Percentiles rank a stretch among this genome's conserved stretches.
These are phyloP conservation scores for Phytophthora kernoviae DNA, from an alignment of 352 stramenopile species.

Conservation along the genomic window DNA sequence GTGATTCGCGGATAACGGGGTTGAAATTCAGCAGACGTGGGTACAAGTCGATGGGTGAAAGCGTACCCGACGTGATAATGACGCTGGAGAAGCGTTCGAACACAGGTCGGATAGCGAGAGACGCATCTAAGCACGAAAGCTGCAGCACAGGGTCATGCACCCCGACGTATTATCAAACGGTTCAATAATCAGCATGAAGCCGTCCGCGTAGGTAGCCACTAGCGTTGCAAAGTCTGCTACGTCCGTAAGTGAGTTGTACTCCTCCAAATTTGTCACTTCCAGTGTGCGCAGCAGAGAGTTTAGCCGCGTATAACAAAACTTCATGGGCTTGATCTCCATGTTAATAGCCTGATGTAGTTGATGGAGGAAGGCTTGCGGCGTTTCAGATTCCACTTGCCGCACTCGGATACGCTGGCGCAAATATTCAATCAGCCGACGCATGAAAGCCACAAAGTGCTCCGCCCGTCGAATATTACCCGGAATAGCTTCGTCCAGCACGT, in stretches of 20 bases:
- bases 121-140: constrained; percentile 97
- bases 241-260: constrained; percentile 95
- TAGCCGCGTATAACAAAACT: constrained; percentile 97
- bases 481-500: constrained; percentile 97
- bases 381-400: constrained; percentile 95
- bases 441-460: constrained; percentile 98
- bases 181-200: constrained; percentile 98
- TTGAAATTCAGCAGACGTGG: constrained; percentile 98
- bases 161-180: constrained; percentile 87
- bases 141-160: constrained; percentile 89
- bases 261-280: constrained; percentile 97
- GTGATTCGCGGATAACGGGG: constrained; percentile 94
- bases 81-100: constrained; percentile 95
- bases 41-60: constrained; percentile 99
- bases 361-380: constrained; percentile 96
- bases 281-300: constrained; percentile 96
- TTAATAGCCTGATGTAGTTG: constrained; percentile 92
- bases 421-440: constrained; percentile 97
- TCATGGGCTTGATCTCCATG: constrained; percentile 97
- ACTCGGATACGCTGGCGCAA: constrained; percentile 84
- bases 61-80: constrained; percentile 93
- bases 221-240: constrained; percentile 98
- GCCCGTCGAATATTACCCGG: constrained; percentile 97
- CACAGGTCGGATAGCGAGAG: constrained; percentile 97
- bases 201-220: constrained; percentile 96